A percentile compares a stretch with the other conserved stretches of the same genome.
Evolutionary conservation across 139 green algal genomes (phyloP).

Genomic region (Chlamydomonas sp.): DNA sequence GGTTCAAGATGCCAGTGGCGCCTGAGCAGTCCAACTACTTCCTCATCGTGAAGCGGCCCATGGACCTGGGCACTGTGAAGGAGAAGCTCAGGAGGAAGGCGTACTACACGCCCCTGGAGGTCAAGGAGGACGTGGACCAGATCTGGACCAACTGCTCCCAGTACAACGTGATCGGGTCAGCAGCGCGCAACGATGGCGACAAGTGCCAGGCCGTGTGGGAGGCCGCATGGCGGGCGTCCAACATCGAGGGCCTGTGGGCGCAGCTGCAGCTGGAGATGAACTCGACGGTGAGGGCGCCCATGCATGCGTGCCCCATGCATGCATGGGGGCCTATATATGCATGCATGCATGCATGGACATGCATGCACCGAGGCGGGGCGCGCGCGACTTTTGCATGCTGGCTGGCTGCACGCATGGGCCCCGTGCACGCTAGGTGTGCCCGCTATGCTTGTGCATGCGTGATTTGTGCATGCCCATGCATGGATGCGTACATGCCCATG

Average conservation of each 20-base stretch:
- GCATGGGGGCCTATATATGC: no score
- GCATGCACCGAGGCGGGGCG: no score
- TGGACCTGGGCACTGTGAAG: slow-evolving; percentile 63
- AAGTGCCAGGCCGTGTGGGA: slow-evolving; percentile 30
- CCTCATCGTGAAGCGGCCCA: slow-evolving; percentile 41
- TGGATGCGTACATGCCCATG: no score
- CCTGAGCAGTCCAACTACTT: slow-evolving; percentile 56
- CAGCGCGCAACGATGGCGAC: slow-evolving; percentile 31
- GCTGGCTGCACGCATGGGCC: no score
- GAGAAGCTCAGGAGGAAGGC: slow-evolving; percentile 29
- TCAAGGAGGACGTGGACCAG: slow-evolving; percentile 41
- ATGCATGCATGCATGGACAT: no score
- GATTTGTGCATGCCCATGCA: no score
- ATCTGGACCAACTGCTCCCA: slow-evolving; percentile 56
- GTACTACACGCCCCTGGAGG: slow-evolving; percentile 39
- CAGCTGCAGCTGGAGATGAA: slow-evolving; percentile 13
- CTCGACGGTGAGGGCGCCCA: not conserved
- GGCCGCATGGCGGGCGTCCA: slow-evolving; percentile 38
- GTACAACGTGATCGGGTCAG: slow-evolving; percentile 42
- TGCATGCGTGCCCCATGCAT: not conserved
- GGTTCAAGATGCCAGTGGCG: slow-evolving; percentile 57
- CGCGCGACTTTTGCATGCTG: no score
- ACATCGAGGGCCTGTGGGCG: slow-evolving; percentile 44
- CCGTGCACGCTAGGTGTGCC: no score
- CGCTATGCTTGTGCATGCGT: no score